phyloP scores from a whole-genome alignment of 2,329 filamentous ascomycete genomes.

The Botrytis paeoniae region DNA sequence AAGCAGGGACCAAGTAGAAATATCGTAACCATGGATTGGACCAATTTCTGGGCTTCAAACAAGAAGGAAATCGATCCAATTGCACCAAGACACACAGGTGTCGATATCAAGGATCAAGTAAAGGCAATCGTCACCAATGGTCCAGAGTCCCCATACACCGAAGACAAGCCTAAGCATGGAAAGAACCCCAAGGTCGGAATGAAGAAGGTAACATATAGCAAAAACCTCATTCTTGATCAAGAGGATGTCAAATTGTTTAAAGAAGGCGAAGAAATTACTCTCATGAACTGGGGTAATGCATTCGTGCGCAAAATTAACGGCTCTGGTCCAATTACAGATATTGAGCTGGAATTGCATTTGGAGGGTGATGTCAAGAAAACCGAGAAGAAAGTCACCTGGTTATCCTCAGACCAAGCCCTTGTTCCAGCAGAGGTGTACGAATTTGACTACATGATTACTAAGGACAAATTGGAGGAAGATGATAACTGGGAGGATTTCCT shows the following conservation, averaged over 20 bases:
- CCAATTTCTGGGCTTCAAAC: conserved; percentile 65
- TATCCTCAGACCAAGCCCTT: conserved; percentile 74
- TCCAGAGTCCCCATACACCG: conserved; percentile 58
- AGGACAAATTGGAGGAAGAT: conserved; percentile 88
- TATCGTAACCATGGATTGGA: conserved; percentile 82
- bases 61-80: conserved; percentile 81
- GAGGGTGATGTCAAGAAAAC: conserved; percentile 93
- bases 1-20: conserved; percentile 82
- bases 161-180: conserved; percentile 80
- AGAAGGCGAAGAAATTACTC: conserved; percentile 84
- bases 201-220: conserved; percentile 81
- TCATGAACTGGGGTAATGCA: conserved; percentile 96
- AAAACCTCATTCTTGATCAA: conserved; percentile 78
- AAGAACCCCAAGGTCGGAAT: conserved; percentile 84
- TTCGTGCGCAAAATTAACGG: conserved; percentile 67
- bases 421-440: conserved; percentile 84
- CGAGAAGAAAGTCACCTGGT: conserved; percentile 95
- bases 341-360: conserved; percentile 85
- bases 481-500: conserved; percentile 83
- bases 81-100: conserved; percentile 69
- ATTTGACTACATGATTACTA: conserved; percentile 92
- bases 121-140: conserved; percentile 66
- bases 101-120: conserved; percentile 69
- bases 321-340: conserved; percentile 58
- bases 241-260: conserved; percentile 79